A percentile compares a stretch with the other conserved stretches of the same genome.
Conservation (phyloP, 2,329 filamentous ascomycete species). For the Cordyceps pruinosa region DNA sequence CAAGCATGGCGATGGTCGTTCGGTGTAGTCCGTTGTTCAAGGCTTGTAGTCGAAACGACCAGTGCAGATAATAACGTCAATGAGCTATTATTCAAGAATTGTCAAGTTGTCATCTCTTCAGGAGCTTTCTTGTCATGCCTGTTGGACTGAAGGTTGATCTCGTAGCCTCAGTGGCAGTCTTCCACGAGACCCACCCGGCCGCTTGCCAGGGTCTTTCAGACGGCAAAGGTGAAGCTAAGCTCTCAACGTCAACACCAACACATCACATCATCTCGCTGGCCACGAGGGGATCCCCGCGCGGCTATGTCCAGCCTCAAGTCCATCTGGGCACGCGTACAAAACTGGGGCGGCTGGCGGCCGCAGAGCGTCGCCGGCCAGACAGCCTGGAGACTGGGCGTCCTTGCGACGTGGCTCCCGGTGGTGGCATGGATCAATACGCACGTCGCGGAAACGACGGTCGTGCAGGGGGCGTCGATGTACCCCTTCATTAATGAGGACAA, state of each 20-base stretch:
- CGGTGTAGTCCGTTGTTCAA: background rate
- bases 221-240: background rate
- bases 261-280: background rate
- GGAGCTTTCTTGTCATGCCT: too few relatives aligned
- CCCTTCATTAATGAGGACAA: constrained; percentile 66
- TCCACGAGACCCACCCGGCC: background rate
- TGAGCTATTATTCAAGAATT: too few relatives aligned
- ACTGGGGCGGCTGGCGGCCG: constrained; percentile 16
- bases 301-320: constrained; percentile 25
- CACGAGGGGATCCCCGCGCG: background rate
- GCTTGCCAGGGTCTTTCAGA: background rate
- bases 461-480: constrained; percentile 65
- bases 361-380: constrained; percentile 26
- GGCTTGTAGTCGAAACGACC: background rate
- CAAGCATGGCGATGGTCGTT: background rate
- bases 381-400: constrained; percentile 41
- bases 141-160: too few relatives aligned
- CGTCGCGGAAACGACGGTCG: constrained; percentile 50
- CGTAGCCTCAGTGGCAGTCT: too few relatives aligned
- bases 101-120: too few relatives aligned
- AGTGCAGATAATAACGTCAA: too few relatives aligned
- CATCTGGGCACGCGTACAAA: constrained; percentile 30
- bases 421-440: constrained; percentile 55
- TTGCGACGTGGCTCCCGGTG: constrained; percentile 56
- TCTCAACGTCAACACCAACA: background rate